Conservation (phyloP, 345 rosid species). For the Eucalyptus urophylla region DNA sequence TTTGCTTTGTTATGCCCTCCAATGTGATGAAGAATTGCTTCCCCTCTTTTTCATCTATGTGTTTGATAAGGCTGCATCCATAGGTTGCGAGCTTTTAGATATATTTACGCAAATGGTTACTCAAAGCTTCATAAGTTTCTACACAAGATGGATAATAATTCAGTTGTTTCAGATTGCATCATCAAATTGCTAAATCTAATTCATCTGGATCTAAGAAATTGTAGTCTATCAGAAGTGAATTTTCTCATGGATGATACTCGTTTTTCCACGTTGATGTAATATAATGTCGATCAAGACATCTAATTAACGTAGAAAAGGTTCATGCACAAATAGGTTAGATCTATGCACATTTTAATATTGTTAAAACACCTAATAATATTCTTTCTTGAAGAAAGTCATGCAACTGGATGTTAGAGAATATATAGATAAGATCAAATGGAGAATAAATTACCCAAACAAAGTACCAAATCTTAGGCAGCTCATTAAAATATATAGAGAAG, state of each 20-base stretch:
- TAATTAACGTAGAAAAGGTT: too few species aligned
- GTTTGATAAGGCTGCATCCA: not conserved
- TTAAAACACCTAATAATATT: not conserved
- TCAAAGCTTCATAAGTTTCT: constrained; percentile 2
- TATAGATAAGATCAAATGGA: too few species aligned
- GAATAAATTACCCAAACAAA: too few species aligned
- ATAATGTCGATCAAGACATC: too few species aligned
- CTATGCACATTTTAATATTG: not conserved
- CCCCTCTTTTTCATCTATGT: too few species aligned
- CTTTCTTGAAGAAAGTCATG: not conserved
- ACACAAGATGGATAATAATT: not conserved
- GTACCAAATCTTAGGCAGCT: too few species aligned
- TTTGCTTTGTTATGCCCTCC: too few species aligned
- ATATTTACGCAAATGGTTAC: constrained; percentile 1
- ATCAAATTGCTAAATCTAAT: not conserved
- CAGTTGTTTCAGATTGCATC: not conserved
- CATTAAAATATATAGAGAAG: too few species aligned
- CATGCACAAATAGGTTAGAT: too few species aligned
- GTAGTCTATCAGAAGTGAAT: not conserved
- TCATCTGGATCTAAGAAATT: not conserved
- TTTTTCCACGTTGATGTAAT: not conserved
- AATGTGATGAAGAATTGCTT: too few species aligned
- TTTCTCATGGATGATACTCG: not conserved
- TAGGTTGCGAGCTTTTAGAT: not conserved
- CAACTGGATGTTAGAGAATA: not conserved